Percentiles rank a stretch among this genome's conserved stretches.
phyloP scores from a whole-genome alignment of 441 rosid genomes.

The Capsella rubella region DNA sequence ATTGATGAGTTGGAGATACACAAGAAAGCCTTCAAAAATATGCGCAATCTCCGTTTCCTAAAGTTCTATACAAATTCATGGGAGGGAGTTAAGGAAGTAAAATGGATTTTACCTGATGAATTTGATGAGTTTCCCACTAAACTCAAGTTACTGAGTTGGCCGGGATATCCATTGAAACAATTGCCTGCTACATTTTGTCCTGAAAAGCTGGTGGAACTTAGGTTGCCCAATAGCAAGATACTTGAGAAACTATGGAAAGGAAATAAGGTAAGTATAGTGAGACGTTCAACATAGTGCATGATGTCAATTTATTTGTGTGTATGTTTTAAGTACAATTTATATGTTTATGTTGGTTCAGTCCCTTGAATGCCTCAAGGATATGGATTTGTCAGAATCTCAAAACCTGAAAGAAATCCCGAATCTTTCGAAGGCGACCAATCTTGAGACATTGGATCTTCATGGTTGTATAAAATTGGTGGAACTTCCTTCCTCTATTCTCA shows the following conservation, averaged over 20 bases:
- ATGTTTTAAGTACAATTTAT: background rate
- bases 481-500: background rate
- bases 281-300: too few relatives aligned
- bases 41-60: conserved; percentile 14
- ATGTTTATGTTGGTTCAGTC: background rate
- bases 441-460: background rate
- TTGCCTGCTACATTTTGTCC: background rate
- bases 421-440: background rate
- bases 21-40: background rate
- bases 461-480: background rate
- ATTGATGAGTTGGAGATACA: background rate
- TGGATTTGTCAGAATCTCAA: background rate
- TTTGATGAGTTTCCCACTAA: background rate
- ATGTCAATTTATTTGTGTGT: too few relatives aligned
- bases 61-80: background rate
- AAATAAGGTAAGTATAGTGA: background rate
- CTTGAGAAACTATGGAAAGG: background rate
- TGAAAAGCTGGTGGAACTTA: background rate
- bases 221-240: background rate
- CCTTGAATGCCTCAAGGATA: background rate
- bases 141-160: conserved; percentile 3
- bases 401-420: background rate
- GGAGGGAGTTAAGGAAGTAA: background rate
- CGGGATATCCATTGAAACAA: background rate
- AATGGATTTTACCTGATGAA: background rate